Base-by-base conservation (phyloP, 2,329 filamentous ascomycete species). In the Fusarium sterilihyphosum region DNA sequence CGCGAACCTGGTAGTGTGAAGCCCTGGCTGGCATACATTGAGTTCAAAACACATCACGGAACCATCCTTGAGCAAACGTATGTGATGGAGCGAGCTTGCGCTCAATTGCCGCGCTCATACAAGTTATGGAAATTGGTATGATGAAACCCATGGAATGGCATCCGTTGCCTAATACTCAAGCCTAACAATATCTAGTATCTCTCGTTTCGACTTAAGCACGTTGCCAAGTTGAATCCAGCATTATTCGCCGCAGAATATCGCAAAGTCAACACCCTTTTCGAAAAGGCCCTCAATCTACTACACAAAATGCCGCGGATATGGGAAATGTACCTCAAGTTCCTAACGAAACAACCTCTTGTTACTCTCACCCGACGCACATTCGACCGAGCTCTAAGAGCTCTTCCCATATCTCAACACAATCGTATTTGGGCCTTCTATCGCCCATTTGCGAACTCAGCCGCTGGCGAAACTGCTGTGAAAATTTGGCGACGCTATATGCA, bases 251-350 rank as follows among this genome's bases (percentile, higher is more conserved):
- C 89, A 67, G 95, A 99, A 80, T 98, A 93, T 84, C 89, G 92
- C 80, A 99, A 98, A 84, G 95, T 98, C 81, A 99, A 99, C 82
- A 89, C 94, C 61, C 90, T 98, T 46, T 99, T 98, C 81, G 96
- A 99, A 85, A 90, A 94, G 77, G 95, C 96, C 8, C 86, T 99
- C 59, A 94, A 98, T 67, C 88, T 99, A 46, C 89, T 99, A 71
- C 98, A 99, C 85, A 99, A 99, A 85, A 99, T 99, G 96, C 96
- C 97, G 31, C 90, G 91, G 76, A 96, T 99, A 81, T 99, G 96
- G 97, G 95, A 98, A 82, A 94, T 98, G 91, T 99, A 98, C 82
- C 91, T 99, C 71, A 89, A 89, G 56, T 98, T 99, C 80, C 87
- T 99, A 66, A 91, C 96, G 81, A 91, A 93, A 79, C 96, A 99